Evolutionary conservation across 106 monocot species (phyloP), one percentile per base, ranked within the genome.

Genomic region (Posidonia australis): DNA sequence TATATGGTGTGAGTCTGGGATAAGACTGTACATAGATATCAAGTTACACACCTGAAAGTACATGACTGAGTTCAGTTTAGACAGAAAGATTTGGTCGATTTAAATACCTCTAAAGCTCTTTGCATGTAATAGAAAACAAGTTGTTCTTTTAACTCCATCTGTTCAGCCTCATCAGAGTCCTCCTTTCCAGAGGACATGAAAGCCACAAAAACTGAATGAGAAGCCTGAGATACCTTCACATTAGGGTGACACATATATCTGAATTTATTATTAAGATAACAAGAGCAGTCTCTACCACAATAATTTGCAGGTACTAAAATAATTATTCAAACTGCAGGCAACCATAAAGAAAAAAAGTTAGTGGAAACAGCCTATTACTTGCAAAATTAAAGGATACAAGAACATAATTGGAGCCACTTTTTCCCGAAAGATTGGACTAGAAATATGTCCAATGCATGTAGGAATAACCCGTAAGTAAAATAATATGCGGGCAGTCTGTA

Each of bases 121-220:
- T 79, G 71, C 23, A 87, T 78, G 76, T 90, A 96, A 64, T 90
- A 87, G 72, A 90, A 90, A 66, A 80, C 78, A 62, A 96, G 80
- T 55, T 87, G 74, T 65, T 87, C 87, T 71, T 96, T 96, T 58
- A 96, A 67, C 68, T 62, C 66, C 49, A 68, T 9, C 47, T 74
- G 62, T 41, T 85, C 82, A 28, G 84, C 76, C 13, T 75, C 42
- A 58, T 84, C 78, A 45, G 72, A 65, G 74, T 84, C 84, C 41
- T 84, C 84, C 45, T 77, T 87, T 58, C 74, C 80, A 67, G 82
- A 90, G 46, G 96, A 83, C 30, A 87, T 32, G 62, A 96, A 85
- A 56, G 87, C 82, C 41, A 81, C 82, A 82, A 96, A 79, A 44
- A 96, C 82, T 30, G 96, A 87, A 77, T 96, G 96, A 67, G 96